These are phyloP conservation scores for Talaromyces sp. DNA, from an alignment of 2,329 filamentous ascomycete genomes.

Conservation along the genomic window DNA sequence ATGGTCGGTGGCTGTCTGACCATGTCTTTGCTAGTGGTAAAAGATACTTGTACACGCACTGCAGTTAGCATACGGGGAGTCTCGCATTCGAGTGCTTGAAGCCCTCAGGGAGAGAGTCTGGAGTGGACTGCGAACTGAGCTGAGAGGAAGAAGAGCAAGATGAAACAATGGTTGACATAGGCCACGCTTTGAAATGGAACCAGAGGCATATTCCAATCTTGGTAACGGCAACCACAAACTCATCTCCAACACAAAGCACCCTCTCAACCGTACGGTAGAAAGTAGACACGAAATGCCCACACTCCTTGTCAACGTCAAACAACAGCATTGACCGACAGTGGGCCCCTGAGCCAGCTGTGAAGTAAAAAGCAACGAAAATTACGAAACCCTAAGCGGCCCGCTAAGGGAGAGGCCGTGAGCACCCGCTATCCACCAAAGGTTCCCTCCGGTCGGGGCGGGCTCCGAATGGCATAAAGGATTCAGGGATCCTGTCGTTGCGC, in stretches of 20 bases:
- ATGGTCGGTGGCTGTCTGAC: background rate
- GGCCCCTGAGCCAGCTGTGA: background rate
- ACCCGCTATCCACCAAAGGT: background rate
- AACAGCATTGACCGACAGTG: background rate
- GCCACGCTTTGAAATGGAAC: background rate
- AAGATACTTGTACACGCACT: background rate
- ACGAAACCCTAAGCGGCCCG: conserved; percentile 8
- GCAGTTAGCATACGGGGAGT: background rate
- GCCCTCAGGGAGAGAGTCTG: no score
- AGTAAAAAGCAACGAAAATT: background rate
- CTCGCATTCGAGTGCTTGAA: background rate
- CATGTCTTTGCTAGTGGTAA: background rate
- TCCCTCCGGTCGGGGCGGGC: conserved; percentile 8
- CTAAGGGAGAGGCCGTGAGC: conserved; percentile 6
- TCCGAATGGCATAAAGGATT: background rate
- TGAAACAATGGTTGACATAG: background rate
- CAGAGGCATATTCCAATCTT: no score
- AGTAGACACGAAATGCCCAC: background rate
- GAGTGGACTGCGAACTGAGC: no score
- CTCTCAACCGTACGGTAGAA: background rate
- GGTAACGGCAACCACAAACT: background rate
- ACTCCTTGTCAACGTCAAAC: background rate
- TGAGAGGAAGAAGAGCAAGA: background rate
- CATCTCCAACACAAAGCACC: background rate
- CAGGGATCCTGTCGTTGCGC: background rate